Conservation (phyloP, 2,329 filamentous ascomycete genomes). For the Thielaviopsis punctulata region DNA sequence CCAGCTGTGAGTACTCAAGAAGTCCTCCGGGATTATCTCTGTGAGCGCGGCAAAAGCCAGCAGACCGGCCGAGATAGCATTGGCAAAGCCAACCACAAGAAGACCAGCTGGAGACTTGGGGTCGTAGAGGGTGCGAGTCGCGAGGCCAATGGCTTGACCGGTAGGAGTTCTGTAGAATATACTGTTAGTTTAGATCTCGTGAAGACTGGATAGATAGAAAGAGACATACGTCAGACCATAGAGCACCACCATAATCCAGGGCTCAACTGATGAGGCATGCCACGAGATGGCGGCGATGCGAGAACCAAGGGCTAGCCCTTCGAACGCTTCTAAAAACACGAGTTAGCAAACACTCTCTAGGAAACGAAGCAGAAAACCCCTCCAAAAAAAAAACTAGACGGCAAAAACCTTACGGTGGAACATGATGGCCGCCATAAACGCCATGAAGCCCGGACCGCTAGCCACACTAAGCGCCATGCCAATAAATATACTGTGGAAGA, state of each 20-base stretch:
- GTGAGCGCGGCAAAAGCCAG: slow-evolving; percentile 55
- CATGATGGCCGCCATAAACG: slow-evolving; percentile 62
- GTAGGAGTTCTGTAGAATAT: slow-evolving; percentile 38
- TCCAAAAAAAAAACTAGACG: not conserved
- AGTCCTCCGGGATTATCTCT: slow-evolving; percentile 56
- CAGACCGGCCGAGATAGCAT: slow-evolving; percentile 55
- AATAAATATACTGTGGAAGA: slow-evolving; percentile 68
- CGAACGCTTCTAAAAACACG: slow-evolving; percentile 24
- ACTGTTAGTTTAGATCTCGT: not conserved
- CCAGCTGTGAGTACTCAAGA: slow-evolving; percentile 49
- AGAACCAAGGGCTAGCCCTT: slow-evolving; percentile 45
- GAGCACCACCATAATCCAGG: slow-evolving; percentile 39
- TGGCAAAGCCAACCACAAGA: slow-evolving; percentile 57
- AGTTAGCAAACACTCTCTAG: slow-evolving; percentile 6
- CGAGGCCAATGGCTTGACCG: slow-evolving; percentile 56
- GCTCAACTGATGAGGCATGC: slow-evolving; percentile 25
- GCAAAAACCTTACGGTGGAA: slow-evolving; percentile 40
- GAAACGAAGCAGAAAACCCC: not conserved
- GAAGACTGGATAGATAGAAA: not conserved
- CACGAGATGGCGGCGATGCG: slow-evolving; percentile 41
- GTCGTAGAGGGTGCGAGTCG: slow-evolving; percentile 52
- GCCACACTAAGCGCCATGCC: slow-evolving; percentile 70
- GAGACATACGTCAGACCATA: slow-evolving; percentile 35
- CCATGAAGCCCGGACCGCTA: slow-evolving; percentile 56
- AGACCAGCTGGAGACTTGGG: slow-evolving; percentile 48